Evolutionary conservation across 257 asterid genomes (phyloP).

Genomic region (Craterostigma plantagineum): DNA sequence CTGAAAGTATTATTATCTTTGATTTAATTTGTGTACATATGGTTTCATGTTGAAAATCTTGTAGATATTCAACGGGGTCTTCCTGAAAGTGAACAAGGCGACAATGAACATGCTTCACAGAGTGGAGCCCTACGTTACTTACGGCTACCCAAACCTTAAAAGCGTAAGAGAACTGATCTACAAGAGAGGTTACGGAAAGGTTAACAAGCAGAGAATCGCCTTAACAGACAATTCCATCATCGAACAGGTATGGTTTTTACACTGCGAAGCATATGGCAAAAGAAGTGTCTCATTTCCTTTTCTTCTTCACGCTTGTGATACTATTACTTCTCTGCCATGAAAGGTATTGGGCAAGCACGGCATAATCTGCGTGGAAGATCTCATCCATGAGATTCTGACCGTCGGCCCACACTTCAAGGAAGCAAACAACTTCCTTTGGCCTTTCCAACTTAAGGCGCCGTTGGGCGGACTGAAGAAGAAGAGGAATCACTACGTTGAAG

Average conservation of each 20-base stretch:
- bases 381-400: slow-evolving; percentile 32
- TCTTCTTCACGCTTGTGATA: too few relatives aligned
- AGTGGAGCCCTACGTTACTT: slow-evolving; percentile 65
- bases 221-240: slow-evolving; percentile 49
- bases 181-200: slow-evolving; percentile 64
- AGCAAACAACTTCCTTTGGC: slow-evolving; percentile 52
- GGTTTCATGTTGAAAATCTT: not conserved
- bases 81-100: slow-evolving; percentile 63
- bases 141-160: slow-evolving; percentile 64
- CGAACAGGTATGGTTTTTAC: slow-evolving; percentile 51
- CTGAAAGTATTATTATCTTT: too few relatives aligned
- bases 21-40: too few relatives aligned
- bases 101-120: slow-evolving; percentile 57
- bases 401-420: slow-evolving; percentile 46
- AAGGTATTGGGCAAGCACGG: slow-evolving; percentile 33
- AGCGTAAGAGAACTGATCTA: slow-evolving; percentile 50
- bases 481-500: slow-evolving; percentile 52
- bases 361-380: slow-evolving; percentile 35
- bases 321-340: not conserved
- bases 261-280: too few relatives aligned
- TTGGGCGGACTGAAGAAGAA: slow-evolving; percentile 41
- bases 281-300: not conserved
- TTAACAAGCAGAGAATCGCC: slow-evolving; percentile 54
- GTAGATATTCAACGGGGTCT: slow-evolving; percentile 64
- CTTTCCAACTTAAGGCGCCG: slow-evolving; percentile 46